Evolutionary conservation across 2,329 filamentous ascomycete species (phyloP), one percentile per base, ranked within the genome.

Genomic region (Aspergillus hortae): DNA sequence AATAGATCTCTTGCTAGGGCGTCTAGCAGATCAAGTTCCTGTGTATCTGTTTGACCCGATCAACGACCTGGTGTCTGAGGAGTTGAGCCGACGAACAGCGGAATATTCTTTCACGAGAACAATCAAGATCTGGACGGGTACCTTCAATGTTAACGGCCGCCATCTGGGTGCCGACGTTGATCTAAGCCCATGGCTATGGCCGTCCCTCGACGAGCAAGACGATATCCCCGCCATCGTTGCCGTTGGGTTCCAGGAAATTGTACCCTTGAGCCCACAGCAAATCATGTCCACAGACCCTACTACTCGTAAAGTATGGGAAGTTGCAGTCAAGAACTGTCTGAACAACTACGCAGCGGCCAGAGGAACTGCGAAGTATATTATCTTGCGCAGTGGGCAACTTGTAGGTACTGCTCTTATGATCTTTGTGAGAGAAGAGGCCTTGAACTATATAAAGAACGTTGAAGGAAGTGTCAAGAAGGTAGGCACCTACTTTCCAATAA

Each of bases 251-350:
- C 94, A 99, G 67, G 94, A 99, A 71, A 97, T 99, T 56, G 94
- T 99, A n/a, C 90, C 96, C 66, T 77, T 99, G 44, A 96, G 90
- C 62, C 94, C 95, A 14, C 92, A 97, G 68, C 94, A 99, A 66
- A 97, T 99, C 65, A 96, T 99, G 91, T 96, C 95, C 59, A 97
- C 92, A 54, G 92, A 99, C 67, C 94, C 94, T 1, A 84, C 86
- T 3, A 83, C 89, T 49, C 89, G 92, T 59, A 86, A 90, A 57
- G 76, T 86, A 17, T 99, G 94, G 94, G 94, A 99, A 68, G 75
- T 80, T 48, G 86, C 89, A 4, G 91, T 97, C 21, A 86, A 87
- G 58, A 78, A 77, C 43, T 90, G 87, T 12, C 73, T 99, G 36
- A 96, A 97, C 62, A 72, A 75, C 10, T 83, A 88, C 57, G 85